Base-by-base conservation (phyloP, 1,284 basidiomycete species). In the Ustilago vetiveriae region DNA sequence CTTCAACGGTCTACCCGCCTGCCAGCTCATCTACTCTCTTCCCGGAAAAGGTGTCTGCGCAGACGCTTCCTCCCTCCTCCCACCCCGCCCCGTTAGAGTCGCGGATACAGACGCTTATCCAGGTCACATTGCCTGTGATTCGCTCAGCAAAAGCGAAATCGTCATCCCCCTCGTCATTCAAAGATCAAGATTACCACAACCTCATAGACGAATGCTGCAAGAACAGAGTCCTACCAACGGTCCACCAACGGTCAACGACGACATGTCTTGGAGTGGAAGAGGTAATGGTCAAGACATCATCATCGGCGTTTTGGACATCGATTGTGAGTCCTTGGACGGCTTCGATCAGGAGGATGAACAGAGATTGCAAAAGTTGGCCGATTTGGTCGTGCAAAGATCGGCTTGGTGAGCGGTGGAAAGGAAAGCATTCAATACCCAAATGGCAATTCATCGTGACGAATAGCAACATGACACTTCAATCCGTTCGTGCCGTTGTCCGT, bases 71-170 rank as follows among this genome's bases (percentile, higher is more conserved):
- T 68, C 77, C 0, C 62, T 79, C 32, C 58, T 82, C 5, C 72
- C 80, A 5, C 73, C 75, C 2, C 44, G 69, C 4, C 72, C 78
- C 3, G 75, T 83, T 7, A 54, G 78, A 23, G 83, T 84, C 2
- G 62, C 68, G 3, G 74, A 82, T 37, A 83, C 83, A 1, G 76
- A 83, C 11, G 65, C 56, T 4, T 79, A 81, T 26, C 78, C 82
- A 0, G 82, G 82, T 0, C 83, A 84, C 49, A 84, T 84, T 36
- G 83, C 83, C 1, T 84, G 83, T 63, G 83, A 84, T 49, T 81
- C 78, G 13, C 75, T 79, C 14, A 81, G 78, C 2, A 64, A 72
- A 37, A 79, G 75, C n/a, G 83, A 84, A 53, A 76, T 83, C 23
- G 83, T 84, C 14, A 71, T 83, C 2, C 83, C 83, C 1, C 45